These are phyloP conservation scores for Rhinocladiella similis DNA, from an alignment of 2,329 filamentous ascomycete species.

Conservation along the genomic window DNA sequence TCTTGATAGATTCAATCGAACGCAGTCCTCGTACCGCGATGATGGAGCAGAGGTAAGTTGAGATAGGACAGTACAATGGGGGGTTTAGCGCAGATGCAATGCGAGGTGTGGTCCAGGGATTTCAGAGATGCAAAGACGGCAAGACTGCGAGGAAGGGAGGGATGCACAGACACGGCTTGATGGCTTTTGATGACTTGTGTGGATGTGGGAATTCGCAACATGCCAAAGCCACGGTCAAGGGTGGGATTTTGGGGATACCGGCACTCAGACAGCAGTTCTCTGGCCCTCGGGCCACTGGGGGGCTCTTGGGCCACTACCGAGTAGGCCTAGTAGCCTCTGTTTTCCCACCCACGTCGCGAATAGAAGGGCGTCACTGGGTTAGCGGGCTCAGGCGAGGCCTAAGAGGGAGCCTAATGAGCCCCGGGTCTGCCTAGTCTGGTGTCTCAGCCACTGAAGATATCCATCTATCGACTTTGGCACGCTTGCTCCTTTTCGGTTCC, in stretches of 20 bases:
- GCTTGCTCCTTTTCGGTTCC: not conserved
- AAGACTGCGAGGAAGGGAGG: not conserved
- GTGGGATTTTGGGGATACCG: not conserved
- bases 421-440: too few relatives aligned
- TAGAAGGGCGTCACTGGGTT: not conserved
- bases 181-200: too few relatives aligned
- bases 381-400: not conserved
- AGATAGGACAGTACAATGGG: not conserved
- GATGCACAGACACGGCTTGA: too few relatives aligned
- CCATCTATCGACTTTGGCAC: not conserved
- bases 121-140: not conserved
- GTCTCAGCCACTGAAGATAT: too few relatives aligned
- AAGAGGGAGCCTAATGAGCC: too few relatives aligned
- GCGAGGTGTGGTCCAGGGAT: not conserved
- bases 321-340: too few relatives aligned
- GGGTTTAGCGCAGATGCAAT: not conserved
- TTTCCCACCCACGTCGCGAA: not conserved
- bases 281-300: not conserved
- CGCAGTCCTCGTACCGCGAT: not conserved
- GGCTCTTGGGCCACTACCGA: not conserved
- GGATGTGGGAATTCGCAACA: not conserved
- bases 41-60: not conserved
- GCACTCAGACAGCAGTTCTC: not conserved
- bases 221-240: not conserved
- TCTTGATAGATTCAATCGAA: too few relatives aligned